Conservation (phyloP, 768 basidiomycete genomes). For the Xanthoconium stramineum region DNA sequence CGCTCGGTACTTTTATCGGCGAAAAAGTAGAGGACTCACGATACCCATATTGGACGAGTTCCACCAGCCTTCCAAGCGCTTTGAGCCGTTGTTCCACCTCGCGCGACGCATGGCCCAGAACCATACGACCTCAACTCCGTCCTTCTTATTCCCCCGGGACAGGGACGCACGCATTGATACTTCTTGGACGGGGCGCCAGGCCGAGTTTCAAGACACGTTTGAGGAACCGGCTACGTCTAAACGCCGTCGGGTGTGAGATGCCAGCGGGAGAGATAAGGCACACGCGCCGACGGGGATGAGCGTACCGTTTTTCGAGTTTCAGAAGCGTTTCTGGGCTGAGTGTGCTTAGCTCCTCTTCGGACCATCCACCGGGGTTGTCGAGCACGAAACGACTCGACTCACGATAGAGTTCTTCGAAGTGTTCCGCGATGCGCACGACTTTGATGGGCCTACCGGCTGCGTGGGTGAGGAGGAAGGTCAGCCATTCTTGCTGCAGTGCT, state of each 20-base stretch:
- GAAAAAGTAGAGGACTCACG: too few relatives aligned
- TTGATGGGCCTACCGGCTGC: conserved; percentile 92
- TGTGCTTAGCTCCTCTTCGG: conserved; percentile 75
- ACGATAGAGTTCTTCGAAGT: conserved; percentile 85
- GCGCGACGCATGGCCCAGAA: conserved; percentile 6
- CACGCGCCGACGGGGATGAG: too few relatives aligned
- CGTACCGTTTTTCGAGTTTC: conserved; percentile 83
- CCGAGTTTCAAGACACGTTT: conserved; percentile 95
- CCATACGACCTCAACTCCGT: too few relatives aligned
- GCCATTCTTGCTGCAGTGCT: conserved; percentile 75
- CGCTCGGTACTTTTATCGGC: too few relatives aligned
- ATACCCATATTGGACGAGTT: conserved; percentile 28
- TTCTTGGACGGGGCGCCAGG: conserved; percentile 82
- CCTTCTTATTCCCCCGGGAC: too few relatives aligned
- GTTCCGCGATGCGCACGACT: conserved; percentile 87
- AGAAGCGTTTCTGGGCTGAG: conserved; percentile 79
- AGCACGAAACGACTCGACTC: conserved; percentile 91
- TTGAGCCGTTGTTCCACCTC: conserved; percentile 7
- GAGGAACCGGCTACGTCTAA: conserved; percentile 86
- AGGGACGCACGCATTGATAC: conserved; percentile 80
- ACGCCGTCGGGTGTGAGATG: background rate
- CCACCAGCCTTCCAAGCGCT: conserved; percentile 1
- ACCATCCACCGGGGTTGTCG: conserved; percentile 87
- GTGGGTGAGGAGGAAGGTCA: conserved; percentile 85
- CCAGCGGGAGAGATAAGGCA: background rate